These are phyloP conservation scores for Cetraspora pellucida DNA, from an alignment of 192 early-diverging fungal species.

Conservation along the genomic window DNA sequence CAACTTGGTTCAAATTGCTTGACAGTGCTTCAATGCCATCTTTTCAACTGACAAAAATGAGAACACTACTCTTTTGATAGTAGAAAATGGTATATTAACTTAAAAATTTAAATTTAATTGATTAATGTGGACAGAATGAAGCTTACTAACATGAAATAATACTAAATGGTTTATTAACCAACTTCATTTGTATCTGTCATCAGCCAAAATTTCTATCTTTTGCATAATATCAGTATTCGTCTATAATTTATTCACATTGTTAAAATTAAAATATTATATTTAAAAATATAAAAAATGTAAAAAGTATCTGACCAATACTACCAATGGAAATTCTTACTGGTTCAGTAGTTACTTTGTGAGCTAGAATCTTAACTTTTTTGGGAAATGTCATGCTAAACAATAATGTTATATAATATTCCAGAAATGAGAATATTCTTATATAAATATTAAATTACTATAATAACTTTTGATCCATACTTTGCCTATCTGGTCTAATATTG, in stretches of 20 bases:
- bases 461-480: constrained; percentile 52
- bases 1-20: constrained; percentile 58
- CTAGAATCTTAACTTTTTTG: constrained; percentile 67
- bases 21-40: constrained; percentile 71
- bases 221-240: constrained; percentile 81
- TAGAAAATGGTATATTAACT: background rate
- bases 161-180: constrained; percentile 69
- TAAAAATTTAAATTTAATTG: background rate
- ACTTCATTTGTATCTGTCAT: constrained; percentile 72
- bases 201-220: constrained; percentile 58
- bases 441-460: background rate
- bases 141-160: constrained; percentile 54
- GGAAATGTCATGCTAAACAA: constrained; percentile 83
- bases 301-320: constrained; percentile 57
- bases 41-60: constrained; percentile 79
- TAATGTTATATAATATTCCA: constrained; percentile 47
- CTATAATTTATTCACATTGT: constrained; percentile 3
- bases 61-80: constrained; percentile 61
- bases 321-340: constrained; percentile 78
- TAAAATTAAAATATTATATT: background rate
- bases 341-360: constrained; percentile 68
- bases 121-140: background rate
- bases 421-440: background rate
- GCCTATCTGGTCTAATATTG: constrained; percentile 78
- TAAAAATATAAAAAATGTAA: background rate